phyloP scores from a whole-genome alignment of 164 flowering plant genomes.

The Magnolia kwangsiensis region DNA sequence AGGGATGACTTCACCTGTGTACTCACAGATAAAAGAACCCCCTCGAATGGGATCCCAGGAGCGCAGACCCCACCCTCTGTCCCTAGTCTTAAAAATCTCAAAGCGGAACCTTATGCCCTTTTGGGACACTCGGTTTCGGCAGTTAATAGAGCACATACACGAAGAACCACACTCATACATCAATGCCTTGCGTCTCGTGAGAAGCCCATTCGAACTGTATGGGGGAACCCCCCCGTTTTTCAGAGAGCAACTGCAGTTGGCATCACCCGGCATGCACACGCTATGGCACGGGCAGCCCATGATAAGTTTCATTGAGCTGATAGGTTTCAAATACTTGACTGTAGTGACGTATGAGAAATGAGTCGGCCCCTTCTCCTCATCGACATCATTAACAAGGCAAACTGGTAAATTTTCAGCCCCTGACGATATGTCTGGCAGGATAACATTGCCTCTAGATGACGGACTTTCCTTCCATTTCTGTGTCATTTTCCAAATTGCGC shows the following conservation, averaged over 20 bases:
- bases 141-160: conserved; percentile 44
- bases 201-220: conserved; percentile 35
- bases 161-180: conserved; percentile 51
- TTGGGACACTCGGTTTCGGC: conserved; percentile 59
- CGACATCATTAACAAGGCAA: conserved; percentile 54
- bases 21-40: conserved; percentile 69
- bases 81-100: conserved; percentile 69
- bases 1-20: conserved; percentile 55
- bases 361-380: conserved; percentile 47
- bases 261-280: conserved; percentile 34
- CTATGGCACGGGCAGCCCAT: conserved; percentile 32
- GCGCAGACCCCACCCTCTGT: conserved; percentile 76
- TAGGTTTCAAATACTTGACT: conserved; percentile 31
- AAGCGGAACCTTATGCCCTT: conserved; percentile 45
- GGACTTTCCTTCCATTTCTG: conserved; percentile 39
- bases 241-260: conserved; percentile 32
- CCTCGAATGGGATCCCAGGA: conserved; percentile 76
- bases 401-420: conserved; percentile 48
- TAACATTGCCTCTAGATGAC: conserved; percentile 29
- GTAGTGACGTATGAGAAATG: conserved; percentile 33
- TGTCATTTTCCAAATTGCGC: conserved; percentile 39
- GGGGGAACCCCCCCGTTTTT: conserved; percentile 43
- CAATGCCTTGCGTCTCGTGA: conserved; percentile 31
- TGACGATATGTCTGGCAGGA: conserved; percentile 44
- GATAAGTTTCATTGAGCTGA: conserved; percentile 17